A percentile compares a stretch with the other conserved stretches of the same genome.
These are phyloP conservation scores for Penicillium aurantiogriseum DNA, from an alignment of 2,329 filamentous ascomycete genomes.

Conservation along the genomic window DNA sequence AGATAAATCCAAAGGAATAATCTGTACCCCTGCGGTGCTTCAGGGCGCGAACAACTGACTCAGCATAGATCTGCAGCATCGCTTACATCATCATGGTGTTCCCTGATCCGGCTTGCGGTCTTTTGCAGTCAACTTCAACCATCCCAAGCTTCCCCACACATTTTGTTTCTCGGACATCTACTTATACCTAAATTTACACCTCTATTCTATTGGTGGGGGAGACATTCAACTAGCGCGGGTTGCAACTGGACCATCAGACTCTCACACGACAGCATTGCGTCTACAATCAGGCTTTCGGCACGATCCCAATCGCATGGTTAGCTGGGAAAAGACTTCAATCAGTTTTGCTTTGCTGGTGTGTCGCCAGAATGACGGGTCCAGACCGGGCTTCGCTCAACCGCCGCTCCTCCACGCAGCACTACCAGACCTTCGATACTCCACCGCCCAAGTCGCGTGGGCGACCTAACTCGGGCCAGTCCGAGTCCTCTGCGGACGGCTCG, in stretches of 20 bases:
- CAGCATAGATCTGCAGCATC: slow-evolving; percentile 7
- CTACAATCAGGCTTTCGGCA: slow-evolving; percentile 7
- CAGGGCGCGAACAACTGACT: slow-evolving; percentile 10
- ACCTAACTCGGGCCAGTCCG: slow-evolving; percentile 44
- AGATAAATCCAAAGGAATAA: slow-evolving; percentile 1
- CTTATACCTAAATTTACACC: neutral
- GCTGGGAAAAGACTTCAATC: neutral
- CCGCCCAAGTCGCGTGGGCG: slow-evolving; percentile 48
- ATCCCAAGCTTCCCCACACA: neutral
- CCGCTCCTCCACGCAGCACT: slow-evolving; percentile 47
- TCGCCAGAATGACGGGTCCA: slow-evolving; percentile 29
- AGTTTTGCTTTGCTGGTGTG: neutral
- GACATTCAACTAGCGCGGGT: too few relatives aligned
- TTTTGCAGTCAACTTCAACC: slow-evolving; percentile 2
- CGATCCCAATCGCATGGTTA: slow-evolving; percentile 12
- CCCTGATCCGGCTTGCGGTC: slow-evolving; percentile 6
- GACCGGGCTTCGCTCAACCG: slow-evolving; percentile 35
- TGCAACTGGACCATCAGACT: neutral
- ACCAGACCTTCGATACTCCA: slow-evolving; percentile 50
- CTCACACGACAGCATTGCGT: slow-evolving; percentile 9
- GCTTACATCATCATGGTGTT: slow-evolving; percentile 23
- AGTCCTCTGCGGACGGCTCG: slow-evolving; percentile 37
- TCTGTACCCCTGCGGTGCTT: neutral
- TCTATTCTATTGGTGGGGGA: neutral
- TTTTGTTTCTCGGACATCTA: neutral